A percentile compares a stretch with the other conserved stretches of the same genome.
phyloP scores from a whole-genome alignment of 768 basidiomycete species.

The Sutorius australiensis region DNA sequence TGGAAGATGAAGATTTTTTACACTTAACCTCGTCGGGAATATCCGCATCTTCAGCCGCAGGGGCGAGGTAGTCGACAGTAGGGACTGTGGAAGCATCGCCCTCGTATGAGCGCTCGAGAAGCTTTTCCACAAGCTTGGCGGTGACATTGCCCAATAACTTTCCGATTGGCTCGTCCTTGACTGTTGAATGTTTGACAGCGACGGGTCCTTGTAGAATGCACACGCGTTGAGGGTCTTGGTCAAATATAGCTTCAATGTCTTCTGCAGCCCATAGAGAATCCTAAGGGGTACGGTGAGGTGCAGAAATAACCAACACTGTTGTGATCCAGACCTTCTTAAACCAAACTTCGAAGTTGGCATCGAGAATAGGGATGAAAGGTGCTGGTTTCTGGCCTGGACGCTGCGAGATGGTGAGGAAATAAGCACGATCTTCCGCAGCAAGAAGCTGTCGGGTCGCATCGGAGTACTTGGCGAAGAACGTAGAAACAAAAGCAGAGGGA shows the following conservation, averaged over 20 bases:
- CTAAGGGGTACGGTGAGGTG: conserved; percentile 36
- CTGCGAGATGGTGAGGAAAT: conserved; percentile 94
- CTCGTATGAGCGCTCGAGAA: conserved; percentile 73
- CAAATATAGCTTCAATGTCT: conserved; percentile 98
- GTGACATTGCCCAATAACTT: conserved; percentile 90
- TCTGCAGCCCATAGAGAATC: conserved; percentile 98
- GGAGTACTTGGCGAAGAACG: conserved; percentile 84
- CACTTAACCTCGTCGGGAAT: conserved; percentile 41
- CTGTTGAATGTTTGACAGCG: conserved; percentile 79
- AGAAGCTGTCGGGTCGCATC: conserved; percentile 81
- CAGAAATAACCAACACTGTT: neutral
- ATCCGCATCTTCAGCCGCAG: conserved; percentile 38
- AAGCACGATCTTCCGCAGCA: conserved; percentile 89
- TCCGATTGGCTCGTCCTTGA: conserved; percentile 92
- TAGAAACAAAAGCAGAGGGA: conserved; percentile 69
- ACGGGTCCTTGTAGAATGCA: conserved; percentile 98
- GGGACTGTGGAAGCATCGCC: conserved; percentile 77
- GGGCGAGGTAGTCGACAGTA: conserved; percentile 77
- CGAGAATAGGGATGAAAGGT: conserved; percentile 95
- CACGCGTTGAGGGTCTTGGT: conserved; percentile 97
- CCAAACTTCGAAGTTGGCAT: conserved; percentile 94
- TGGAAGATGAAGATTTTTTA: conserved; percentile 39
- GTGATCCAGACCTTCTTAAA: conserved; percentile 84
- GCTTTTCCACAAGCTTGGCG: conserved; percentile 66
- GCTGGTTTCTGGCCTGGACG: conserved; percentile 97